Base-by-base conservation (phyloP, 108 stramenopile genomes). In the Schizochytrium sp. region DNA sequence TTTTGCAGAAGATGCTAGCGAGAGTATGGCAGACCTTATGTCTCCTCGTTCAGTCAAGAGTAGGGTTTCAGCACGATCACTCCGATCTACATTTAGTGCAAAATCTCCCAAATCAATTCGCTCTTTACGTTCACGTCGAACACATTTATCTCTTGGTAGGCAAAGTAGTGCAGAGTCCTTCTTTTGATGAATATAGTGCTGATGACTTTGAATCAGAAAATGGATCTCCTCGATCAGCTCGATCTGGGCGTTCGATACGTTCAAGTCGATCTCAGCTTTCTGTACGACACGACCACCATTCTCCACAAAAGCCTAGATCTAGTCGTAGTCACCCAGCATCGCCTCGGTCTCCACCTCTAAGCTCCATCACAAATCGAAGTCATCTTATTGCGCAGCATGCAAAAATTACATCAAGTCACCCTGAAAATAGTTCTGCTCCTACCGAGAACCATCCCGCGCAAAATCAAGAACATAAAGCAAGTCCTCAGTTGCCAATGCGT, bases 151-250 rank as follows among this genome's bases (percentile, higher is more conserved):
- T 38, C 64, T 69, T 69, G 64, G 64, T 38, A 38, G 64, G 1
- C 64, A 69, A 44, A 69, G 64, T 2, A 12, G 28, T 44, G 64
- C 64, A 38, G 64, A 69, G 28, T 44, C 42, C 28, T 69, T 69
- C 64, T n/a, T 55, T 17, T 28, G 50, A 50, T n/a, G 76, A 83
- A 5, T 83, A 83, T 40, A 83, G 76, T 28, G 50, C 55, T 13
- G 76, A 83, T 42, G 76, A 83, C 2, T 83, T 83, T 2, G 76
- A 83, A 5, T 83, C 76, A 4, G 76, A 83, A 42, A 53, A n/a
- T 13, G 53, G 50, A 8, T 83, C 76, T 10, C 50, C 76, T 5
- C 76, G 76, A 5, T 83, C 76, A 5, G 50, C 44, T 7, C 64
- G 64, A 15, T 69, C 64, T 69, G 64, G 42, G 64, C 64, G 64